Base-by-base conservation (phyloP, 208 protist genomes). In the Trypanosoma vivax region DNA sequence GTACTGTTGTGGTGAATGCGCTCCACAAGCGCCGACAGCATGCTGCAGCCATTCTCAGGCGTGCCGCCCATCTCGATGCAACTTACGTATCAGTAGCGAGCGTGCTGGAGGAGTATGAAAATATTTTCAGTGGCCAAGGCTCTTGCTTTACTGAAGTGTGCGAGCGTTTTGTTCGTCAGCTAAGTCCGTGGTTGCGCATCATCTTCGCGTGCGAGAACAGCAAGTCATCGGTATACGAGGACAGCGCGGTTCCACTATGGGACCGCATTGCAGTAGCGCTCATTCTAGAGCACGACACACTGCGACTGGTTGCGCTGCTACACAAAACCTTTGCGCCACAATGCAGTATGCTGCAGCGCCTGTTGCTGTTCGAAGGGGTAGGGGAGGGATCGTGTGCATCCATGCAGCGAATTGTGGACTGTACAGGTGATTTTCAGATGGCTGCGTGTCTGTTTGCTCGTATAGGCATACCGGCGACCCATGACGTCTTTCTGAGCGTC, bases 391-490 rank as follows among this genome's bases (percentile, higher is more conserved):
- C 77, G n/a, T 79, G 55, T 54, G 57, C 65, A 14, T 39, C 65
- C 11, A 90, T 90, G 80, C 78, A 88, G 64, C 39, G 50, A 19
- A 83, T 90, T 21, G 86, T 94, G 18, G 83, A 94, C 50, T 66
- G 58, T 62, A 89, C 86, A 0, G 83, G 77, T 4, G 76, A 94
- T 60, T 88, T 87, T 38, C 86, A 94, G 55, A 70, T 90, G 14
- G 86, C 72, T 16, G 82, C 82, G 18, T 94, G 86, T 55, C 62
- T 94, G 5, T 94, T 78, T 68, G 79, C 82, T 25, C 76, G 82
- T 19, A 60, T 93, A 7, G 85, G 73, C 5, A 71, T 76, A 46
- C 57, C 34, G 34, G 30, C 41, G 2, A 27, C 34, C 1, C 31
- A 27, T 30, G 48, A 46, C 14, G 19, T 14, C 5, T 19, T 43